phyloP scores from a whole-genome alignment of 2,329 filamentous ascomycete genomes.

The Pyrenophora seminiperda region DNA sequence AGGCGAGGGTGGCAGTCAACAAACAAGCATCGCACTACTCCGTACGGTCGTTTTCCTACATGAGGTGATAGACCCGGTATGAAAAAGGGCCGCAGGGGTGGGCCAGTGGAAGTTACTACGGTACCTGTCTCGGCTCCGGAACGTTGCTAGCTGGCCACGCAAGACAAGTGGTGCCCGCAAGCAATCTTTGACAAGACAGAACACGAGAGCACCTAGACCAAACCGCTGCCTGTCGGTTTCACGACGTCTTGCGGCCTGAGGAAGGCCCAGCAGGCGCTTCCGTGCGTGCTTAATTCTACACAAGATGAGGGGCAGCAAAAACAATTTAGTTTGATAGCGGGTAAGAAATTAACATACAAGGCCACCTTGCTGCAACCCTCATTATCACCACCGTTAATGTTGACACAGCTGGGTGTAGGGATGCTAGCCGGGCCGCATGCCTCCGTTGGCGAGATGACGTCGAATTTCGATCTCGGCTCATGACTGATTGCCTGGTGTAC shows the following conservation, averaged over 20 bases:
- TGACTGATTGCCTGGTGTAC: conserved; percentile 5
- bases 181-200: conserved; percentile 1
- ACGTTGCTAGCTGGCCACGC: conserved; percentile 11
- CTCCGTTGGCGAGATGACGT: conserved; percentile 29
- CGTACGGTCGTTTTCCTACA: neutral
- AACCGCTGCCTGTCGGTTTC: conserved; percentile 3
- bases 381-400: conserved; percentile 15
- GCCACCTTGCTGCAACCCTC: conserved; percentile 21
- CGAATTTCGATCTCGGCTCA: conserved; percentile 10
- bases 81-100: conserved; percentile 3
- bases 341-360: conserved; percentile 22
- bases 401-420: conserved; percentile 3
- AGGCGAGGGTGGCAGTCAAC: neutral
- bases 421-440: conserved; percentile 9
- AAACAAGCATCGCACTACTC: neutral
- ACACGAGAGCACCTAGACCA: conserved; percentile 6
- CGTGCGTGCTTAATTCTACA: conserved; percentile 29
- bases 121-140: conserved; percentile 3
- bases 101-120: conserved; percentile 1
- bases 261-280: conserved; percentile 14
- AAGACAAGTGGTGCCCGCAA: conserved; percentile 6
- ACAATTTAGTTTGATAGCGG: conserved; percentile 23
- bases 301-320: conserved; percentile 28
- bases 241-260: conserved; percentile 15
- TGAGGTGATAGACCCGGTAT: neutral